Percentiles rank a stretch among this genome's conserved stretches.
phyloP scores from a whole-genome alignment of 495 filamentous ascomycete genomes.

The Aspergillus funiculosus region DNA sequence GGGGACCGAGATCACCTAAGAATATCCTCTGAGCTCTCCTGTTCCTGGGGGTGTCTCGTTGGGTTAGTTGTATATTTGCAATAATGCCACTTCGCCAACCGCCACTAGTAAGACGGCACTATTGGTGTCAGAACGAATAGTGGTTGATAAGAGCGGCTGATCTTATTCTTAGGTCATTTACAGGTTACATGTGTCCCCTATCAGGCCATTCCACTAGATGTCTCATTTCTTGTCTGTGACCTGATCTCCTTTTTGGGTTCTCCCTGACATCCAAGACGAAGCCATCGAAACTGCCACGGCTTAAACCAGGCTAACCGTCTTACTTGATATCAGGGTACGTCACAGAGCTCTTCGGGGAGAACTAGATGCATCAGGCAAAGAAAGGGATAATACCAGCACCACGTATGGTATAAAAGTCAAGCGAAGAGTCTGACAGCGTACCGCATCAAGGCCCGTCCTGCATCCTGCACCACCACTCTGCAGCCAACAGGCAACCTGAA shows the following conservation, averaged over 20 bases:
- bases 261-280: neutral
- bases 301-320: neutral
- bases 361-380: neutral
- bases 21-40: too few relatives aligned
- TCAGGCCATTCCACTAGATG: slow-evolving; percentile 3
- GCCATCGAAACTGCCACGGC: neutral
- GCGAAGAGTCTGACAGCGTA: slow-evolving; percentile 8
- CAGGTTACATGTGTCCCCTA: slow-evolving; percentile 2
- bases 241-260: neutral
- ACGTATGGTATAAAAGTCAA: slow-evolving; percentile 15
- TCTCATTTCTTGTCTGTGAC: slow-evolving; percentile 4
- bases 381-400: slow-evolving; percentile 12
- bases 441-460: slow-evolving; percentile 5
- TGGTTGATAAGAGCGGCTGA: slow-evolving; percentile 15
- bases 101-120: slow-evolving; percentile 14
- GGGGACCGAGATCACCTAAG: neutral
- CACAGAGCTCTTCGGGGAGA: slow-evolving; percentile 4
- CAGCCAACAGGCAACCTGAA: slow-evolving; percentile 13
- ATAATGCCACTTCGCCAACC: slow-evolving; percentile 3
- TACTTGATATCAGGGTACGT: slow-evolving; percentile 6
- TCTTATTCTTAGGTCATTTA: slow-evolving; percentile 13
- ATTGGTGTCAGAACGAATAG: slow-evolving; percentile 16
- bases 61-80: neutral
- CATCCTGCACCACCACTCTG: slow-evolving; percentile 18
- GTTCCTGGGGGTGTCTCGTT: slow-evolving; percentile 10